Evolutionary conservation across 164 flowering plant genomes (phyloP).

Genomic region (Berberis thunbergii): DNA sequence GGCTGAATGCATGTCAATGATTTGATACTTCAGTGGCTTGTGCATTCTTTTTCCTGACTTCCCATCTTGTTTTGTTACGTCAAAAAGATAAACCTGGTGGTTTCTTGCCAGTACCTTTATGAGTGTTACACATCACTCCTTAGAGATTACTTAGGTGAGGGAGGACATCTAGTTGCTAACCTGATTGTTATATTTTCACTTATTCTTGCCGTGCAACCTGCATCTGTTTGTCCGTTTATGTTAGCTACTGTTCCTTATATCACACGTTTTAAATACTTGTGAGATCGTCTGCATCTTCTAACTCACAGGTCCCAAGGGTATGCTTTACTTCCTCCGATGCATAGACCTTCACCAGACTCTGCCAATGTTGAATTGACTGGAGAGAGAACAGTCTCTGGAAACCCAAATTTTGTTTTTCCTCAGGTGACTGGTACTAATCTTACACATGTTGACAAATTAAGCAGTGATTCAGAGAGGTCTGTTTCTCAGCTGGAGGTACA

Average conservation of each 20-base stretch:
- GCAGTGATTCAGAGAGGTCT: constrained; percentile 13
- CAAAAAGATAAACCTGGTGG: too few relatives aligned
- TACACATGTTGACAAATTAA: constrained; percentile 11
- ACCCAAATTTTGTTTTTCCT: not conserved
- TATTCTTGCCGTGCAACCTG: not conserved
- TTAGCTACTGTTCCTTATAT: not conserved
- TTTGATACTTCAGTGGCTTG: too few relatives aligned
- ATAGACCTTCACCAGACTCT: constrained; percentile 15
- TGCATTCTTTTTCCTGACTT: too few relatives aligned
- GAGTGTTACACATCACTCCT: too few relatives aligned
- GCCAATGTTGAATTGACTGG: constrained; percentile 13
- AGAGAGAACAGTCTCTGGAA: constrained; percentile 17
- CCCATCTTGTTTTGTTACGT: too few relatives aligned
- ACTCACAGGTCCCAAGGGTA: constrained; percentile 49
- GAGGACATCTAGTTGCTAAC: not conserved
- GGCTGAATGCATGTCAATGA: too few relatives aligned
- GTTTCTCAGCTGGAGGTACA: too few relatives aligned
- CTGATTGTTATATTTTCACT: not conserved
- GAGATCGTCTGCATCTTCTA: not conserved
- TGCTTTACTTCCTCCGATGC: constrained; percentile 33
- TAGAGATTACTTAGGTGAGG: too few relatives aligned
- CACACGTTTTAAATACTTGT: not conserved
- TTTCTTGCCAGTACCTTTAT: too few relatives aligned
- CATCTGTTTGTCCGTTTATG: too few relatives aligned
- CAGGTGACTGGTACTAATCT: constrained; percentile 10